Conservation (phyloP, 2,329 filamentous ascomycete genomes). For the Apiospora marii region DNA sequence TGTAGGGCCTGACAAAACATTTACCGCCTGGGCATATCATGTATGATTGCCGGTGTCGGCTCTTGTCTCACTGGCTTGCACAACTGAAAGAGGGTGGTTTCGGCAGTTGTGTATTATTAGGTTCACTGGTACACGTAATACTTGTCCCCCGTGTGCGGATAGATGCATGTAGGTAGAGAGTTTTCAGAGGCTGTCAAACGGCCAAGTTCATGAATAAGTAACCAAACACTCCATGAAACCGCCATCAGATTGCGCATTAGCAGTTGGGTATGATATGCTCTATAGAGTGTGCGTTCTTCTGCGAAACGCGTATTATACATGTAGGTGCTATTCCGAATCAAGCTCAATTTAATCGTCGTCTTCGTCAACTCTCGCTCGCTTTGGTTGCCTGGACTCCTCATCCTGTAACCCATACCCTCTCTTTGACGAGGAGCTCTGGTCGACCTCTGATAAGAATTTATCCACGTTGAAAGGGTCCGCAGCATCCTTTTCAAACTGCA, state of each 20-base stretch:
- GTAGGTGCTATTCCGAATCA: not conserved
- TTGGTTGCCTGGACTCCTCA: slow-evolving; percentile 65
- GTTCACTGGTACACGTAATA: not conserved
- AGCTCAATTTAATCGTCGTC: slow-evolving; percentile 59
- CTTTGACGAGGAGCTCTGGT: slow-evolving; percentile 67
- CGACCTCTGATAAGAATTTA: slow-evolving; percentile 86
- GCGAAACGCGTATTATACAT: slow-evolving; percentile 10
- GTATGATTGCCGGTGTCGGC: not conserved
- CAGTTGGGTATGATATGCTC: slow-evolving; percentile 11
- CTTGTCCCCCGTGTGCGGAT: not conserved
- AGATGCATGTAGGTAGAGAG: not conserved
- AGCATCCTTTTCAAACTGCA: slow-evolving; percentile 93
- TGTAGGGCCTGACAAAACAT: not conserved
- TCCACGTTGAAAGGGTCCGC: slow-evolving; percentile 93
- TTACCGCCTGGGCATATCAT: not conserved
- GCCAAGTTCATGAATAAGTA: not conserved
- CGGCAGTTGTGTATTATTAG: not conserved
- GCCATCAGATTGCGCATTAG: not conserved
- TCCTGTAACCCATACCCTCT: slow-evolving; percentile 82
- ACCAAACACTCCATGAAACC: slow-evolving; percentile 3
- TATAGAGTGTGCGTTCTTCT: not conserved
- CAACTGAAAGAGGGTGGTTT: not conserved
- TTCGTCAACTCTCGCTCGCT: slow-evolving; percentile 81
- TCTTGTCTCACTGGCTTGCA: not conserved
- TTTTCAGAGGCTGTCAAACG: not conserved